phyloP scores from a whole-genome alignment of 306 rosid genomes.

The Rosa multiflora region DNA sequence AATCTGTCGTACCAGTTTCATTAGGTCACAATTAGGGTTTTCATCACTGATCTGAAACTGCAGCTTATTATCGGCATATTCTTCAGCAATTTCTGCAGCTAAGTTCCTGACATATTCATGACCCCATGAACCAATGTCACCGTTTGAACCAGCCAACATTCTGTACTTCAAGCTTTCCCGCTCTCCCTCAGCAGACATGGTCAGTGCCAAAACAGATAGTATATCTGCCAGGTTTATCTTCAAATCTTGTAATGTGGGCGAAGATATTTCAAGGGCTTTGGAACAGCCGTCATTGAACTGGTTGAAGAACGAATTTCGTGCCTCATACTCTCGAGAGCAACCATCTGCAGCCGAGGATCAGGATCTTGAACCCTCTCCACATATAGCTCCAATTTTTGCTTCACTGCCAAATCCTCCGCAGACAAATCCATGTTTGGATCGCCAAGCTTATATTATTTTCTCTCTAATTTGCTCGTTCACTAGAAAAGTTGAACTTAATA shows the following conservation, averaged over 20 bases:
- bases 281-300: slow-evolving; percentile 95
- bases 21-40: slow-evolving; percentile 52
- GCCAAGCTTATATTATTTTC: too few species aligned
- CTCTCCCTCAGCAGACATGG: slow-evolving; percentile 96
- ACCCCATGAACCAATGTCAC: slow-evolving; percentile 98
- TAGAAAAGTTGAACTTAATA: too few species aligned
- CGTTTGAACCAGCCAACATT: slow-evolving; percentile 66
- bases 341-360: slow-evolving; percentile 70
- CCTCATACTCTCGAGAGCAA: slow-evolving; percentile 91
- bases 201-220: slow-evolving; percentile 85
- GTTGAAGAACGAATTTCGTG: slow-evolving; percentile 98
- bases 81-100: slow-evolving; percentile 93
- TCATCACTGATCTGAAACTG: slow-evolving; percentile 54
- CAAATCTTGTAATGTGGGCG: slow-evolving; percentile 87
- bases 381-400: slow-evolving; percentile 81
- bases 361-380: slow-evolving; percentile 96
- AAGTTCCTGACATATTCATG: slow-evolving; percentile 98
- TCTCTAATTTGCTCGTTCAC: too few species aligned
- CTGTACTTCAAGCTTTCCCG: slow-evolving; percentile 91
- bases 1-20: slow-evolving; percentile 85
- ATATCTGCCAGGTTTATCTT: slow-evolving; percentile 89
- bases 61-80: slow-evolving; percentile 39
- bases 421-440: too few species aligned
- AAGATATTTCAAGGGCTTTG: slow-evolving; percentile 93
- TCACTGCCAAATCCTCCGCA: slow-evolving; percentile 75